phyloP scores from a whole-genome alignment of 2,329 filamentous ascomycete genomes.

The Trichophyton rubrum region DNA sequence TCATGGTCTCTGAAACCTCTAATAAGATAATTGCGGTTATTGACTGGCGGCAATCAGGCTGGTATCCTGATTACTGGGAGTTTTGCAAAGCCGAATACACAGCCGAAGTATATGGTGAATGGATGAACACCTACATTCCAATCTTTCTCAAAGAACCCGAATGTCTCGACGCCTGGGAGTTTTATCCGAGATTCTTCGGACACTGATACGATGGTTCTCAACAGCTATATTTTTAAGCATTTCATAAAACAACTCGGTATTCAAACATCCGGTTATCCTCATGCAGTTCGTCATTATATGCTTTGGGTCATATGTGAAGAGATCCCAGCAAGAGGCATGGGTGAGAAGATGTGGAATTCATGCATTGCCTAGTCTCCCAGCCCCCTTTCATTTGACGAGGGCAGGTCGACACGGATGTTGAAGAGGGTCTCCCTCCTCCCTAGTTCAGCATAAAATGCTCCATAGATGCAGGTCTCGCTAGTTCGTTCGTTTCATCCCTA shows the following conservation, averaged over 20 bases:
- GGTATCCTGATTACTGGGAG: slow-evolving; percentile 12
- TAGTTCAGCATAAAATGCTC: too few species aligned
- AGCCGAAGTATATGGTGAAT: slow-evolving; percentile 4
- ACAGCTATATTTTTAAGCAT: too few species aligned
- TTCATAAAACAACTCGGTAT: too few species aligned
- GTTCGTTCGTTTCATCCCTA: too few species aligned
- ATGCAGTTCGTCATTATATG: background rate
- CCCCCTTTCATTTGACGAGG: background rate
- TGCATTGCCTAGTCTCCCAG: background rate
- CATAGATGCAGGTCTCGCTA: too few species aligned
- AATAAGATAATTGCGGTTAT: slow-evolving; percentile 18
- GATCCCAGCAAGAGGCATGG: too few species aligned
- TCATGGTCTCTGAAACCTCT: slow-evolving; percentile 19
- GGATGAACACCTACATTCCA: slow-evolving; percentile 5
- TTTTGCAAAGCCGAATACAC: slow-evolving; percentile 6
- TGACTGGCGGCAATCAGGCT: slow-evolving; percentile 19
- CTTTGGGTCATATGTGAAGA: too few species aligned
- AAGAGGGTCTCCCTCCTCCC: background rate
- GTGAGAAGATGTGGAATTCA: background rate
- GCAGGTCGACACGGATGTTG: background rate
- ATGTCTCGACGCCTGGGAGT: slow-evolving; percentile 8
- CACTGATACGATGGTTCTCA: too few species aligned
- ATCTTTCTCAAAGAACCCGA: slow-evolving; percentile 2
- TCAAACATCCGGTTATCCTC: background rate
- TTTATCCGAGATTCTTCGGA: background rate